Percentiles rank a stretch among this genome's conserved stretches.
phyloP scores from a whole-genome alignment of 2,329 filamentous ascomycete species.

The Diatrype stigma region DNA sequence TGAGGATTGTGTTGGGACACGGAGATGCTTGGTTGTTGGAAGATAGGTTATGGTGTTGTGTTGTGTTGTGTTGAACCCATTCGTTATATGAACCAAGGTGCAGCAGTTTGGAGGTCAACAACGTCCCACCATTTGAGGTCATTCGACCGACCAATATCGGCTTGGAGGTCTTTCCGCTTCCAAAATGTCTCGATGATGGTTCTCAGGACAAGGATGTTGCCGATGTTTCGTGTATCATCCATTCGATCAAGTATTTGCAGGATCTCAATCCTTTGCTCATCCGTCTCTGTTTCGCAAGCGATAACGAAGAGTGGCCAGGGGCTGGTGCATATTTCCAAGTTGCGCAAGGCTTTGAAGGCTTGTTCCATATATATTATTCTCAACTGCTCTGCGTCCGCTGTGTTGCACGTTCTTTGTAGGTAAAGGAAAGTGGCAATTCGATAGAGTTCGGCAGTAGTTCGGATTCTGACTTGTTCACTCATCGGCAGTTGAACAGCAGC shows the following conservation, averaged over 20 bases:
- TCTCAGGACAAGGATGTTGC: conserved; percentile 40
- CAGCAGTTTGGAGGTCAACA: conserved; percentile 29
- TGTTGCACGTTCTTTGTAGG: conserved; percentile 25
- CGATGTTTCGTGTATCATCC: conserved; percentile 38
- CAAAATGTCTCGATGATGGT: conserved; percentile 40
- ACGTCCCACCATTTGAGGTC: conserved; percentile 35
- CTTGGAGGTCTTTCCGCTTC: conserved; percentile 40
- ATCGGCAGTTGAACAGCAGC: conserved; percentile 26
- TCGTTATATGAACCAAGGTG: conserved; percentile 32
- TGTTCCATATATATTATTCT: conserved; percentile 27
- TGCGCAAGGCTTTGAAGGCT: conserved; percentile 32
- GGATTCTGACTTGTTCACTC: conserved; percentile 25
- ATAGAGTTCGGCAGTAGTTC: conserved; percentile 47
- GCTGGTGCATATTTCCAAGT: conserved; percentile 39
- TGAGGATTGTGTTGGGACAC: not conserved
- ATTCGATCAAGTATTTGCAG: conserved; percentile 38
- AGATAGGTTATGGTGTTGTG: not conserved
- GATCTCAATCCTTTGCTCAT: conserved; percentile 37
- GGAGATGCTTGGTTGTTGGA: not conserved
- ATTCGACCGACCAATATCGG: conserved; percentile 24
- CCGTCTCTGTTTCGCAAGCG: conserved; percentile 39
- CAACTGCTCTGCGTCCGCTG: conserved; percentile 20
- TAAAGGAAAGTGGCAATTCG: conserved; percentile 44
- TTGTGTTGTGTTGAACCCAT: no score
- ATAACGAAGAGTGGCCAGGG: conserved; percentile 46